Percentiles rank a stretch among this genome's conserved stretches.
Conservation (phyloP, 768 basidiomycete species). For the Mrakia frigida region DNA sequence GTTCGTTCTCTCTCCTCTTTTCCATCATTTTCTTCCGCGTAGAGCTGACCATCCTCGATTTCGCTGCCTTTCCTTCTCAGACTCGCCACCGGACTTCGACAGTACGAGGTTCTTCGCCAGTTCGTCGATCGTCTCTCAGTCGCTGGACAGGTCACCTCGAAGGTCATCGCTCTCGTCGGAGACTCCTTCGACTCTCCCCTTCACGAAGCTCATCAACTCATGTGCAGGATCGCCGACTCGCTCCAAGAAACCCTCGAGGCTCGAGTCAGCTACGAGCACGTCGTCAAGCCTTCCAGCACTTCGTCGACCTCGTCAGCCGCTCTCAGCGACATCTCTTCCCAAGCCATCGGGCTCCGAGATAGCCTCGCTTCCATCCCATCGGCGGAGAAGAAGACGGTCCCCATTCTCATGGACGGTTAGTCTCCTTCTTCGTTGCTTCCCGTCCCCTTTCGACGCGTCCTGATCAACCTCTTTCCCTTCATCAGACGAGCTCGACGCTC, state of each 20-base stretch:
- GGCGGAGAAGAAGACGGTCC: conserved; percentile 1
- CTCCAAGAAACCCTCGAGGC: conserved; percentile 21
- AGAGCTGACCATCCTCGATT: background rate
- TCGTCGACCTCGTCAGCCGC: conserved; percentile 1
- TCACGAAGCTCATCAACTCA: conserved; percentile 9
- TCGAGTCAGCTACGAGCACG: conserved; percentile 15
- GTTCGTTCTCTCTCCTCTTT: conserved; percentile 49
- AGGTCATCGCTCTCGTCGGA: background rate
- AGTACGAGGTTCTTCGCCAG: background rate
- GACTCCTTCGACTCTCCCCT: background rate
- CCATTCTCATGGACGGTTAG: conserved; percentile 17
- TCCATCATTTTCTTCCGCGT: background rate
- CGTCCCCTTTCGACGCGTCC: background rate
- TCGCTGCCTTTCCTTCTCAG: background rate
- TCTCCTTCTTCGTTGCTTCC: background rate
- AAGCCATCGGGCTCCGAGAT: conserved; percentile 1
- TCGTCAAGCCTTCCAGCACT: background rate
- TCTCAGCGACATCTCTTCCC: background rate
- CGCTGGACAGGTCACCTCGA: background rate
- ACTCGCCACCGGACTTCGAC: conserved; percentile 3
- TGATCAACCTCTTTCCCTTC: background rate
- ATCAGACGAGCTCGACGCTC: conserved; percentile 19
- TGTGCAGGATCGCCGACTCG: conserved; percentile 25
- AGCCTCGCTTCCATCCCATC: background rate
- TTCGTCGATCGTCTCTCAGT: conserved; percentile 15